A percentile compares a stretch with the other conserved stretches of the same genome.
Conservation (phyloP, 2,329 filamentous ascomycete species). For the Xylaria polymorpha region DNA sequence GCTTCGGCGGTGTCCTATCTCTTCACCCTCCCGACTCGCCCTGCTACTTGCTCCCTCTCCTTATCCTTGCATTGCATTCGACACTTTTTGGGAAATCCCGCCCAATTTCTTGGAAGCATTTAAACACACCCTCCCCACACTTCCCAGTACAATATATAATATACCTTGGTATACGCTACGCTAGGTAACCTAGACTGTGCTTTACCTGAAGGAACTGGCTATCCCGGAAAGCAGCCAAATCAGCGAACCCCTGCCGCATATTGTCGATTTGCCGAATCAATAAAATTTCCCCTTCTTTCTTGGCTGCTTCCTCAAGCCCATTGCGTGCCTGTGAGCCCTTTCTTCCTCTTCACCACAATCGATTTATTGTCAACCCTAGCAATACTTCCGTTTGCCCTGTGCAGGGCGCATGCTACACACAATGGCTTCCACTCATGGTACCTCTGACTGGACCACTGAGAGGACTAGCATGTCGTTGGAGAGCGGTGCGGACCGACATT, state of each 20-base stretch:
- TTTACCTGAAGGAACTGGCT: conserved; percentile 24
- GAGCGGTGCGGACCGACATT: conserved; percentile 28
- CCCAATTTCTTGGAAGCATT: conserved; percentile 32
- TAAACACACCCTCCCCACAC: conserved; percentile 37
- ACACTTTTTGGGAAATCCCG: conserved; percentile 26
- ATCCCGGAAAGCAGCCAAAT: conserved; percentile 29
- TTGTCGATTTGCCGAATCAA: conserved; percentile 32
- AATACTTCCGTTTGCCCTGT: conserved; percentile 25
- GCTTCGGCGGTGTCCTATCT: conserved; percentile 27
- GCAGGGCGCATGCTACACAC: conserved; percentile 28
- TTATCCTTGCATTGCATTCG: conserved; percentile 22
- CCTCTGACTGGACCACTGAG: conserved; percentile 33
- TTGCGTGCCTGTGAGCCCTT: conserved; percentile 13
- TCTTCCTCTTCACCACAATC: conserved; percentile 28
- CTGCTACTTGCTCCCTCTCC: conserved; percentile 22
- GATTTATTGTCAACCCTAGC: conserved; percentile 17
- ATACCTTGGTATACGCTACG: not conserved
- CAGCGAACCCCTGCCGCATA: conserved; percentile 29
- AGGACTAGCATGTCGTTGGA: conserved; percentile 35
- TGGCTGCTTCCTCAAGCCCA: conserved; percentile 4
- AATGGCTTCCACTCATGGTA: conserved; percentile 35
- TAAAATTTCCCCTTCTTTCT: conserved; percentile 33
- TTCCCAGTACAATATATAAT: conserved; percentile 8
- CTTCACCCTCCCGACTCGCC: conserved; percentile 26
- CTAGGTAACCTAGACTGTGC: conserved; percentile 12